Evolutionary conservation across 2,329 filamentous ascomycete species (phyloP).

Genomic region (Monilinia fructicola): DNA sequence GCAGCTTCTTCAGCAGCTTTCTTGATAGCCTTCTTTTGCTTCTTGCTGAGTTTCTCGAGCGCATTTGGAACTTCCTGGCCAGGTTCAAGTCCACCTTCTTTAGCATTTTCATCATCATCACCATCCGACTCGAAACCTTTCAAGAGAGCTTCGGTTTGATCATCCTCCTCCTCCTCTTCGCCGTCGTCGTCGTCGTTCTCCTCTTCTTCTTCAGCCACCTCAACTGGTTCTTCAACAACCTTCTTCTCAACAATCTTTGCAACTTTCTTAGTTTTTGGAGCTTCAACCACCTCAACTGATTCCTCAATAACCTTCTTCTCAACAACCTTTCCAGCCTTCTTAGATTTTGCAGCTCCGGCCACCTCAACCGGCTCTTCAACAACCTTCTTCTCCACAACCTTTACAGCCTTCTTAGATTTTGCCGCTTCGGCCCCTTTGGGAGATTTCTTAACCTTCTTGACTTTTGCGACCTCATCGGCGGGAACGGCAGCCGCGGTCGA

Average conservation of each 20-base stretch:
- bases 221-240: conserved; percentile 24
- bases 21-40: conserved; percentile 51
- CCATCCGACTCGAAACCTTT: conserved; percentile 50
- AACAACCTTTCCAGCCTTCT: conserved; percentile 34
- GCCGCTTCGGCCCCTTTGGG: conserved; percentile 14
- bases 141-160: conserved; percentile 54
- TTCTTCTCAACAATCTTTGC: conserved; percentile 27
- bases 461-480: conserved; percentile 40
- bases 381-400: conserved; percentile 27
- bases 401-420: conserved; percentile 38
- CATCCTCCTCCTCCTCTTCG: conserved; percentile 45
- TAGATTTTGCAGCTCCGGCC: conserved; percentile 30
- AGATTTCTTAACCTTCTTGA: conserved; percentile 45
- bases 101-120: conserved; percentile 45
- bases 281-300: too few species aligned
- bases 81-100: conserved; percentile 40
- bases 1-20: conserved; percentile 45
- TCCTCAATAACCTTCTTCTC: conserved; percentile 27
- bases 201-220: conserved; percentile 21
- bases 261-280: conserved; percentile 38
- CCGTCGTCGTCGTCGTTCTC: conserved; percentile 20
- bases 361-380: too few species aligned
- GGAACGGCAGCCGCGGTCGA: conserved; percentile 41
- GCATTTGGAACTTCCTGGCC: conserved; percentile 44
- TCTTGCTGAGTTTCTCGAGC: conserved; percentile 43